Conservation (phyloP, 495 filamentous ascomycete genomes). For the Penicillium lividum region DNA sequence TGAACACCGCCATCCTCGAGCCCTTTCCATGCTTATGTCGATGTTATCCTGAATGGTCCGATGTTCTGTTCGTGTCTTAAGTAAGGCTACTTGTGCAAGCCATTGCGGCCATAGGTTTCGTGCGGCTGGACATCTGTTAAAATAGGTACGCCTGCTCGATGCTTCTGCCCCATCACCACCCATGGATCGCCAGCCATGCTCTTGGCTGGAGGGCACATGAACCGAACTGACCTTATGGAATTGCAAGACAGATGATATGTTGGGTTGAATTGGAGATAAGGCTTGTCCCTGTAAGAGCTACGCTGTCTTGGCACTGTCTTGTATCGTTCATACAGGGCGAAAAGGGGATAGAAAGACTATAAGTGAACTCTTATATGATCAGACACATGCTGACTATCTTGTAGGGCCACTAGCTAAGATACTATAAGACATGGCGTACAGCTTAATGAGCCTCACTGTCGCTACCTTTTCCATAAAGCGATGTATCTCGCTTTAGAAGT, state of each 20-base stretch:
- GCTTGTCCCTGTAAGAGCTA: too few relatives aligned
- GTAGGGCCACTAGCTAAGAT: not conserved
- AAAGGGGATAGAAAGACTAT: not conserved
- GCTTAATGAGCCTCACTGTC: not conserved
- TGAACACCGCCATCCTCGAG: not conserved
- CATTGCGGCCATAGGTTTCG: not conserved
- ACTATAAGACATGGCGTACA: not conserved
- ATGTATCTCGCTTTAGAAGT: not conserved
- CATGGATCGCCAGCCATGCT: not conserved
- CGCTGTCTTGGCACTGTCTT: slow-evolving; percentile 2
- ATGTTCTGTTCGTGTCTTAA: slow-evolving; percentile 4
- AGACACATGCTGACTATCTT: slow-evolving; percentile 6
- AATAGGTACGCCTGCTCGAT: not conserved
- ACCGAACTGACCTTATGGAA: not conserved
- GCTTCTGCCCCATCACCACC: not conserved
- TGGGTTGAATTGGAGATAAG: too few relatives aligned
- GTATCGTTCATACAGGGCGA: not conserved
- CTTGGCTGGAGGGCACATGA: not conserved
- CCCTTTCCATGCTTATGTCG: not conserved
- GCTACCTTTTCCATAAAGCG: not conserved
- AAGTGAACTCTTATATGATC: not conserved
- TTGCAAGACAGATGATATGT: not conserved
- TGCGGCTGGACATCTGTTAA: not conserved
- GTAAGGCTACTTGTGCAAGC: slow-evolving; percentile 2
- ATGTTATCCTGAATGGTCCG: slow-evolving; percentile 1